These are phyloP conservation scores for Thalassia testudinum DNA, from an alignment of 116 monocot species.

Conservation along the genomic window DNA sequence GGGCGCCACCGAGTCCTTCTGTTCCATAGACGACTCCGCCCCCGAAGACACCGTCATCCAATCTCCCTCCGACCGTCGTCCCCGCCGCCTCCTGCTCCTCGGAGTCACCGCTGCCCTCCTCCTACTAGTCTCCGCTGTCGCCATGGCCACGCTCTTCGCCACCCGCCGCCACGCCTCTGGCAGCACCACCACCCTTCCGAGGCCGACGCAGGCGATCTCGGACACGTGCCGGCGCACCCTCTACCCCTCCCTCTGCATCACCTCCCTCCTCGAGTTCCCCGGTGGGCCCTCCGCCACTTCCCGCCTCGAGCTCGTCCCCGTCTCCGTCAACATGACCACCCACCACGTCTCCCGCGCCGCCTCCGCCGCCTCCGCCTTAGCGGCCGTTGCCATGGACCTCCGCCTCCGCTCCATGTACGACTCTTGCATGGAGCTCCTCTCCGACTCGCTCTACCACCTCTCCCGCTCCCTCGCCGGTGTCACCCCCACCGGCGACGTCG, in stretches of 20 bases:
- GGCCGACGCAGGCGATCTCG: slow-evolving; percentile 48
- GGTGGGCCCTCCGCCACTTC: slow-evolving; percentile 33
- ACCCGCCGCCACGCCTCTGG: not conserved
- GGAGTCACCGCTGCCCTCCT: slow-evolving; percentile 11
- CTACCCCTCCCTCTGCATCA: slow-evolving; percentile 49
- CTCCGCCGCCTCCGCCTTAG: slow-evolving; percentile 34
- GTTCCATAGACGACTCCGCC: too few species aligned
- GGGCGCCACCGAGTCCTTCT: slow-evolving; percentile 10
- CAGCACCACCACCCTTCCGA: not conserved
- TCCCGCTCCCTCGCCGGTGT: slow-evolving; percentile 33
- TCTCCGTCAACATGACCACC: slow-evolving; percentile 74
- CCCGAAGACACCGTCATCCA: not conserved
- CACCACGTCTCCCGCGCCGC: slow-evolving; percentile 40
- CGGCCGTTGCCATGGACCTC: slow-evolving; percentile 26
- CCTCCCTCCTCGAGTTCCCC: slow-evolving; percentile 51
- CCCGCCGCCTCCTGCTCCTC: slow-evolving; percentile 9
- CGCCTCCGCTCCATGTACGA: slow-evolving; percentile 45
- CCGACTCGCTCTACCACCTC: slow-evolving; percentile 48
- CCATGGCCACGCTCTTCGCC: slow-evolving; percentile 15
- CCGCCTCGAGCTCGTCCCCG: slow-evolving; percentile 47
- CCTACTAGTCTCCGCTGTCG: slow-evolving; percentile 13
- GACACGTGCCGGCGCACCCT: slow-evolving; percentile 35
- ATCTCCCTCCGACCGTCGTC: not conserved
- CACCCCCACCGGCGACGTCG: slow-evolving; percentile 1
- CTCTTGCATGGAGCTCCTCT: slow-evolving; percentile 87